Evolutionary conservation across 139 green algal genomes (phyloP).

Genomic region (Pseudopediastrum boryanum): DNA sequence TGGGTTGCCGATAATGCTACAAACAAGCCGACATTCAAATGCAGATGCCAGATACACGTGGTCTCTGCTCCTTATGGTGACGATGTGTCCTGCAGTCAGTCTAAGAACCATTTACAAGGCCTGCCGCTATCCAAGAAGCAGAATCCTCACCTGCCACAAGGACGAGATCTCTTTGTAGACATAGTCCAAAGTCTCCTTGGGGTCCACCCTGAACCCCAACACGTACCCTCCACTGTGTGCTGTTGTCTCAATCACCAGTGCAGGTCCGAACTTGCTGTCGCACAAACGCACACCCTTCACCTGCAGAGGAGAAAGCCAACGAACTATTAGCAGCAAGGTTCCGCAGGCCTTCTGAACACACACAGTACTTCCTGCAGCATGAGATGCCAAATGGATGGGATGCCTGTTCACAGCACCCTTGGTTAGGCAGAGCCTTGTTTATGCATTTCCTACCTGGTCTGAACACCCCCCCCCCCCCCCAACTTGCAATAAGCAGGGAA

Average conservation of each 20-base stretch:
- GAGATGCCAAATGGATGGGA: too few relatives aligned
- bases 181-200: conserved; percentile 67
- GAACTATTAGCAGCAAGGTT: neutral
- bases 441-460: neutral
- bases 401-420: neutral
- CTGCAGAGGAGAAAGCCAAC: conserved; percentile 19
- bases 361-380: too few relatives aligned
- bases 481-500: neutral
- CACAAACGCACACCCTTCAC: conserved; percentile 63
- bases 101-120: too few relatives aligned
- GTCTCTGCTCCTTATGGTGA: neutral
- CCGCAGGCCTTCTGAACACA: too few relatives aligned
- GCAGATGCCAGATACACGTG: neutral
- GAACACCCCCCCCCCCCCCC: neutral
- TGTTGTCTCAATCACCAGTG: conserved; percentile 74
- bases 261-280: conserved; percentile 78
- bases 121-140: neutral
- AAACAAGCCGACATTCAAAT: neutral
- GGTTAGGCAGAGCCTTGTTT: neutral
- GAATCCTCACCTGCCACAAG: conserved; percentile 55
- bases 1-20: neutral
- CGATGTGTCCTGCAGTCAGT: neutral
- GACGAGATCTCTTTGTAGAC: conserved; percentile 71
- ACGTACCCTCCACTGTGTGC: conserved; percentile 66
- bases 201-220: conserved; percentile 75